Evolutionary conservation across 768 basidiomycete genomes (phyloP), one percentile per base, ranked within the genome.

Genomic region (Suillus ampliporus): DNA sequence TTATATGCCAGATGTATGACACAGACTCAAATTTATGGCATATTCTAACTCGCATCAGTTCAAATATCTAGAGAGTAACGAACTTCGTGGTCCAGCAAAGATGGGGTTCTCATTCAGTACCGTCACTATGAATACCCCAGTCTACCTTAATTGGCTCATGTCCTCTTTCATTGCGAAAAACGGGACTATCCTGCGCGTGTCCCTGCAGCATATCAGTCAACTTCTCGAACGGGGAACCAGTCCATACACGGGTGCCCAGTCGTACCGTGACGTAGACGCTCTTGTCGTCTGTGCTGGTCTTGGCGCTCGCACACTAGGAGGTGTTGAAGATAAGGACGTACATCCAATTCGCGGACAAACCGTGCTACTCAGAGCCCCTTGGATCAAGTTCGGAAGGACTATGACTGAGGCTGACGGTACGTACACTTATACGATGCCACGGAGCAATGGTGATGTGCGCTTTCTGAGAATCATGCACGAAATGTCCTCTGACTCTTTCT

Each of bases 211-310:
- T 64, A 83, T 94, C 63, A 76, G 81, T 37, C 88, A 92, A 69
- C 79, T 92, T 21, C 9, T 66, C 61, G 37, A 64, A 60, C 61
- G 66, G 9, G 63, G 59, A 11, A 51, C 35, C 17, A 38, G 53
- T 28, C 63, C 51, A 2, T 61, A 21, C 5, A 61, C 64, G 21
- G 70, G 68, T 10, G 64, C 31, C 2, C 28, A 43, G 19, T 52
- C 31, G 13, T 37, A 28, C 26, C 34, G n/a, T 34, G 31, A 34
- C 34, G 70, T 72, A 0, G 83, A 86, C 52, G 91, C 87, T 0
- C 70, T 94, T 1, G 72, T 95, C 6, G 84, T 89, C 11, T 94
- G 91, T 66, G 81, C 85, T 0, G 93, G 93, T 0, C 73, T 95
- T 23, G 85, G 85, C 4, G 83, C 85, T 17, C 76, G 82, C 1